Evolutionary conservation across 208 protist genomes (phyloP).

Genomic region (Leishmania aethiopica): DNA sequence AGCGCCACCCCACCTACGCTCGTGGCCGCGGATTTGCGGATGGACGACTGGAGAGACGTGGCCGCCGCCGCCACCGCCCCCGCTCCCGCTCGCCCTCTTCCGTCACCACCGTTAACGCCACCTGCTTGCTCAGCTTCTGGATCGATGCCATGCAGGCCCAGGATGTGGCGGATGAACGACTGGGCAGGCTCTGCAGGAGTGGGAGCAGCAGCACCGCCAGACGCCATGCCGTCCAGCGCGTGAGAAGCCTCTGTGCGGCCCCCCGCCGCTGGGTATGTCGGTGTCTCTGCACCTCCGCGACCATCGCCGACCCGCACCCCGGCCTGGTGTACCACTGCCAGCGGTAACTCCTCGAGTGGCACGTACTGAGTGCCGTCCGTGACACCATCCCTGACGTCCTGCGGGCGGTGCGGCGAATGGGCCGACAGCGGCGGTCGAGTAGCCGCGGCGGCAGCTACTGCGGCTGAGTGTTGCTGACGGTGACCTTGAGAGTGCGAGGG

Average conservation of each 20-base stretch:
- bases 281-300: background rate
- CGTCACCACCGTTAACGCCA: background rate
- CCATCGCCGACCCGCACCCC: background rate
- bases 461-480: background rate
- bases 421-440: background rate
- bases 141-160: constrained; percentile 14
- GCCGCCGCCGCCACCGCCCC: background rate
- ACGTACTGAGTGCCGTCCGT: background rate
- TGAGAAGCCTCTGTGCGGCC: background rate
- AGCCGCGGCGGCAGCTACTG: background rate
- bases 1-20: background rate
- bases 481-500: background rate
- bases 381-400: background rate
- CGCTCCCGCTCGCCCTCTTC: background rate
- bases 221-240: background rate
- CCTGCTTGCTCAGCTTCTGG: background rate
- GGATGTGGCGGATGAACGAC: constrained; percentile 14
- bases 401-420: constrained; percentile 3
- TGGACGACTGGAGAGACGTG: background rate
- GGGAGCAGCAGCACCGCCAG: background rate
- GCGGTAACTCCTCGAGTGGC: constrained; percentile 9
- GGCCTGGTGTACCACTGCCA: background rate
- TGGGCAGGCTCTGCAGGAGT: constrained; percentile 2
- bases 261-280: background rate
- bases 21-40: background rate